A percentile compares a stretch with the other conserved stretches of the same genome.
phyloP scores from a whole-genome alignment of 345 rosid species.

The Corchorus olitorius region DNA sequence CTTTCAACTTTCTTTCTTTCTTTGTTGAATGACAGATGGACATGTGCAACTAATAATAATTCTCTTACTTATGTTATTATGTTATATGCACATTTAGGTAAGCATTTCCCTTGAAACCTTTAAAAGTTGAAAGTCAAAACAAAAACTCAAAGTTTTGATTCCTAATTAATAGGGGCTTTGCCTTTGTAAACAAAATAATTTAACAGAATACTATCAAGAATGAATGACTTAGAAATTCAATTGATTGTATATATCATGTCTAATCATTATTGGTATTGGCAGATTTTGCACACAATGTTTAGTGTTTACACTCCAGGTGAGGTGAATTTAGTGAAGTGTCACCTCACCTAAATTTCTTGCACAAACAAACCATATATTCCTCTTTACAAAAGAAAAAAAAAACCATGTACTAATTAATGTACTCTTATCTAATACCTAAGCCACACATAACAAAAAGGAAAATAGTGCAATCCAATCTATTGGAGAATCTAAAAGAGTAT shows the following conservation, averaged over 20 bases:
- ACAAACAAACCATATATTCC: background rate
- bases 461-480: background rate
- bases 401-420: background rate
- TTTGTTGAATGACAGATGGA: constrained; percentile 1
- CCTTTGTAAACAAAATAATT: background rate
- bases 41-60: background rate
- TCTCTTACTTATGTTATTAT: no score
- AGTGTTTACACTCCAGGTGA: background rate
- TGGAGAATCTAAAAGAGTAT: background rate
- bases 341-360: background rate
- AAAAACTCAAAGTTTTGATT: background rate
- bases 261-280: background rate
- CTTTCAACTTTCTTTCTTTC: background rate
- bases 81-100: background rate
- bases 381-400: no score
- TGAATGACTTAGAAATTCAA: background rate
- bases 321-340: background rate
- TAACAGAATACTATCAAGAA: background rate
- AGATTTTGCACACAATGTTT: background rate
- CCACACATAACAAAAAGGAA: background rate
- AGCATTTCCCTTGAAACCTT: background rate
- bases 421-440: background rate
- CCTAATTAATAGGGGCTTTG: background rate
- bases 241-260: no score
- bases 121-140: background rate